These are phyloP conservation scores for Astraeus odoratus DNA, from an alignment of 768 basidiomycete genomes.

Conservation along the genomic window DNA sequence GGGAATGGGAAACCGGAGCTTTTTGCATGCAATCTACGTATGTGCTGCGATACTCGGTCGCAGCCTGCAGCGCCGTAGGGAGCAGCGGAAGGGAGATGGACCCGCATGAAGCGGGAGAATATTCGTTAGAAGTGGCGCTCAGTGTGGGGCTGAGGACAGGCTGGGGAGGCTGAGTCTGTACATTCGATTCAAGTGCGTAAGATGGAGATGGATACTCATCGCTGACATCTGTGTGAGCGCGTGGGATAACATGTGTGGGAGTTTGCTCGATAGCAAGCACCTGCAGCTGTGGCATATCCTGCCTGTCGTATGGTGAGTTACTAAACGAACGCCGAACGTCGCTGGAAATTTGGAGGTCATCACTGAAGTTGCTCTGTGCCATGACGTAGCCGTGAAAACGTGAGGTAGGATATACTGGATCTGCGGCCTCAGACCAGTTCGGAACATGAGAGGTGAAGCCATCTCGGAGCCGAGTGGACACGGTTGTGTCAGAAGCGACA, in stretches of 20 bases:
- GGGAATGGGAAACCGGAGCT: too few species aligned
- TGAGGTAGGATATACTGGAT: neutral
- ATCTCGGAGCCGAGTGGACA: neutral
- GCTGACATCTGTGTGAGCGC: neutral
- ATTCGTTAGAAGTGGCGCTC: neutral
- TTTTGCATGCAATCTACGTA: neutral
- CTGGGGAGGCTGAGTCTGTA: neutral
- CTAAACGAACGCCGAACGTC: too few species aligned
- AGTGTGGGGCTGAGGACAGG: neutral
- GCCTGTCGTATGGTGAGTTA: neutral
- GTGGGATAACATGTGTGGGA: neutral
- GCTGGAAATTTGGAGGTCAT: neutral
- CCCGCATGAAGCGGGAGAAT: neutral
- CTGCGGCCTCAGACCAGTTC: neutral
- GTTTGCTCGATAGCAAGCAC: neutral
- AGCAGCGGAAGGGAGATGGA: neutral
- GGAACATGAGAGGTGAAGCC: neutral
- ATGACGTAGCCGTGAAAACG: neutral
- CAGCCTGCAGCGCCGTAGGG: neutral
- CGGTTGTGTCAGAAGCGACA: neutral
- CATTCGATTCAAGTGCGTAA: too few species aligned
- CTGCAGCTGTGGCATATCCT: neutral
- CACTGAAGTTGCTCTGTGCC: neutral
- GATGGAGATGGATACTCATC: neutral
- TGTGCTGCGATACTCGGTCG: neutral